phyloP scores from a whole-genome alignment of 306 rosid species.

The Rubus idaeus region DNA sequence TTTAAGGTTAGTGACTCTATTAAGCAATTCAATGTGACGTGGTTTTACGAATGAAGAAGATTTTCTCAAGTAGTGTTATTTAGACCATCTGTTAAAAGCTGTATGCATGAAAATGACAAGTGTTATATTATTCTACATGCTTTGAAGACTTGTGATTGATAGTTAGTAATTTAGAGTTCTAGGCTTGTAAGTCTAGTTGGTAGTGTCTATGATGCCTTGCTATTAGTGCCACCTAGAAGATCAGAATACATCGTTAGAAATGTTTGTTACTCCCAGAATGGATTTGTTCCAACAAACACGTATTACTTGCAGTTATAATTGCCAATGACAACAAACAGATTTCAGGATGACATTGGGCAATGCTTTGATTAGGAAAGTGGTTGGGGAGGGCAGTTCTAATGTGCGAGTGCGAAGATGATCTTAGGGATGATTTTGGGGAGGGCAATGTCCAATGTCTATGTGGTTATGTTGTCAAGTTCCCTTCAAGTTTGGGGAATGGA shows the following conservation, averaged over 20 bases:
- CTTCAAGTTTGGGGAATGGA: slow-evolving; percentile 8
- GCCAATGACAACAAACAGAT: background rate
- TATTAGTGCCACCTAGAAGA: slow-evolving; percentile 4
- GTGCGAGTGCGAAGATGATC: background rate
- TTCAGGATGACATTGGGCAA: background rate
- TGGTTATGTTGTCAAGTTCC: background rate
- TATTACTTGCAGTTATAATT: background rate
- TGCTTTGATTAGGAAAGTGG: background rate
- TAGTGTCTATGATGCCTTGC: slow-evolving; percentile 1
- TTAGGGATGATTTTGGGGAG: background rate
- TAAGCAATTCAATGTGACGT: background rate
- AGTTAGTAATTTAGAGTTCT: background rate
- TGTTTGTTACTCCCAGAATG: background rate
- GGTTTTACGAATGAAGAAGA: background rate
- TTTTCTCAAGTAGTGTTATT: background rate
- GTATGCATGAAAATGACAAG: background rate
- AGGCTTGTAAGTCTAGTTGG: background rate
- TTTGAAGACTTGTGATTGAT: background rate
- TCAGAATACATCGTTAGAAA: background rate
- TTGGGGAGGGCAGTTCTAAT: background rate
- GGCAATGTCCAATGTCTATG: background rate
- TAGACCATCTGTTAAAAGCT: background rate
- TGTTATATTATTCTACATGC: background rate
- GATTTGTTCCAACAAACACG: background rate
- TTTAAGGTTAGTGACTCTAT: background rate